Evolutionary conservation across 345 rosid genomes (phyloP), one percentile per base, ranked within the genome.

Genomic region (Salix arbutifolia): DNA sequence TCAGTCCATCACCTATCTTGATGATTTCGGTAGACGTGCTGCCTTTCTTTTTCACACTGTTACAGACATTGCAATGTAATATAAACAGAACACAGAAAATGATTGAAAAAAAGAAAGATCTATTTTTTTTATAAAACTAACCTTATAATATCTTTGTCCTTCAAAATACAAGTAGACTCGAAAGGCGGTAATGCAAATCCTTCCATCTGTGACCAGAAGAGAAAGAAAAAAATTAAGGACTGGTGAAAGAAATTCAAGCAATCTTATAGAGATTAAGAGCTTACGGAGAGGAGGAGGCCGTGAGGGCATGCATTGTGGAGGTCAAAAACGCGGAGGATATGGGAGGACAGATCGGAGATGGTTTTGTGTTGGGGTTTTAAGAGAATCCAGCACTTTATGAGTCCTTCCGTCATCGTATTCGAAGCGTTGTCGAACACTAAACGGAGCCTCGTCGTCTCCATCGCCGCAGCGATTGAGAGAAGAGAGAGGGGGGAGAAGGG

Each of bases 151-250:
- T 96, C 99, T 72, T 85, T 89, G 78, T 96, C 97, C 83, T 88
- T 90, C 74, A 96, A 83, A 70, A 96, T 77, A 73, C 81, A 80
- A 78, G 90, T 90, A 3, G 92, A 88, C 85, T 94, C 98, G 21
- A 94, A 94, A 25, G 94, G 88, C 5, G 98, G 99, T 71, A 96
- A 82, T 81, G 80, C 91, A 79, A 92, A 94, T 9, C 94, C 97
- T 74, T 94, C 97, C 99, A 96, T 96, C 99, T 95, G 87, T 66
- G 83, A 83, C 3, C n/a, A 37, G 17, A 35, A 42, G 17, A 61
- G n/a, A 9, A 46, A 26, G 4, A 33, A 69, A 23, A 25, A 62
- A 69, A 23, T 19, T 21, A 60, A 26, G 38, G 25, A 25, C 13
- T 26, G 28, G 12, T 16, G 17, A 30, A 71, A 42, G 44, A n/a